phyloP scores from a whole-genome alignment of 768 basidiomycete species.

The Symmetrospora coprosmae region DNA sequence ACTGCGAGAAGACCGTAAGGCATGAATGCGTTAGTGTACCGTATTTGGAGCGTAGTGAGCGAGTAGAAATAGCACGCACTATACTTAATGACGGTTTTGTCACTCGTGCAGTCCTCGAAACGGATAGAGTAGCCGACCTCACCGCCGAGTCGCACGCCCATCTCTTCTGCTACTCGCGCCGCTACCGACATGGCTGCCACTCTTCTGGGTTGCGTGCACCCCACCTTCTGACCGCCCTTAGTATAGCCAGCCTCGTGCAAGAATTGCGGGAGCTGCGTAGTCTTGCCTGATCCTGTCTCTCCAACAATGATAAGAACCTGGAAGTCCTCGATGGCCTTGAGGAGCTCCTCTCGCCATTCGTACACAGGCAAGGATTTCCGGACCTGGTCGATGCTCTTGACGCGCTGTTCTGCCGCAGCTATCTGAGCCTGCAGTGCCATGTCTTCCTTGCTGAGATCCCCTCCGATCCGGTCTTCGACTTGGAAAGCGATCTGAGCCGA shows the following conservation, averaged over 20 bases:
- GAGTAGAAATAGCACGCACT: conserved; percentile 21
- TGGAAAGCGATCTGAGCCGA: conserved; percentile 82
- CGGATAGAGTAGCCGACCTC: conserved; percentile 99
- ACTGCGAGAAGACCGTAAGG: conserved; percentile 40
- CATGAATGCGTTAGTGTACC: neutral
- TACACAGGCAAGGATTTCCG: conserved; percentile 89
- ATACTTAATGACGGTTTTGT: conserved; percentile 96
- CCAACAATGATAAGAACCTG: conserved; percentile 96
- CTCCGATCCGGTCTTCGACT: conserved; percentile 47
- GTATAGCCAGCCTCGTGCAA: conserved; percentile 94
- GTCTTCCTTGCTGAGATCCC: conserved; percentile 66
- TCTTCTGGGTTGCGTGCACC: conserved; percentile 94
- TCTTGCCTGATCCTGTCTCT: conserved; percentile 97
- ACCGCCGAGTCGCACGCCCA: conserved; percentile 90
- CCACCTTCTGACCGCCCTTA: conserved; percentile 67
- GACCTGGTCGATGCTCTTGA: conserved; percentile 71
- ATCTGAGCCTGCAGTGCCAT: conserved; percentile 72
- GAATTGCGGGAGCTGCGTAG: conserved; percentile 94
- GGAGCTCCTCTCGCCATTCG: conserved; percentile 68
- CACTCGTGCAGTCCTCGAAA: conserved; percentile 98
- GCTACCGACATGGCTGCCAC: conserved; percentile 99
- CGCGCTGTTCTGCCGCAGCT: conserved; percentile 52
- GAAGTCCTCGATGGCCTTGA: conserved; percentile 74
- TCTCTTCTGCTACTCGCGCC: conserved; percentile 95
- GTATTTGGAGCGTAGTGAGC: neutral